Evolutionary conservation across 257 asterid species (phyloP).

Genomic region (Solanum clarkiae): DNA sequence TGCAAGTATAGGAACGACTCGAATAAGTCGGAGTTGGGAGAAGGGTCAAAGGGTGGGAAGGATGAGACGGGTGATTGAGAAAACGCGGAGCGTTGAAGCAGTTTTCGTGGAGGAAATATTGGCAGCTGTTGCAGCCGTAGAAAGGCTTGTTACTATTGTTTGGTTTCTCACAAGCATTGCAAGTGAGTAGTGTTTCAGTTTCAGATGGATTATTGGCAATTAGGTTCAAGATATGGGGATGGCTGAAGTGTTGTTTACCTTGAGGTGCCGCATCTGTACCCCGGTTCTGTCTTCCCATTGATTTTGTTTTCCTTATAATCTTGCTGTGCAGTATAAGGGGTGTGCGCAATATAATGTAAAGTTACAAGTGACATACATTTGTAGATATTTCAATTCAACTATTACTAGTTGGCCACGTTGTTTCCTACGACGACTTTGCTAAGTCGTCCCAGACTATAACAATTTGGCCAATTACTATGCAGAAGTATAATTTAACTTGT

Average conservation of each 20-base stretch:
- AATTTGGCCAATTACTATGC: background rate
- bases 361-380: background rate
- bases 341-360: background rate
- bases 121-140: slow-evolving; percentile 19
- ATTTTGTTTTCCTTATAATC: background rate
- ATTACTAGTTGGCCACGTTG: background rate
- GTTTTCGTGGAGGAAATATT: slow-evolving; percentile 16
- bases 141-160: background rate
- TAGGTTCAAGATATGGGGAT: slow-evolving; percentile 10
- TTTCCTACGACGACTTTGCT: background rate
- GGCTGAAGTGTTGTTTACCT: slow-evolving; percentile 22
- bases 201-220: background rate
- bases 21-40: slow-evolving; percentile 15
- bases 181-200: slow-evolving; percentile 4
- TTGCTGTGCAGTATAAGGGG: background rate
- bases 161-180: slow-evolving; percentile 11
- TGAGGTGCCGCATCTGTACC: background rate
- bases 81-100: slow-evolving; percentile 24
- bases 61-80: slow-evolving; percentile 18
- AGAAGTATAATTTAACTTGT: background rate
- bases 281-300: background rate
- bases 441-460: background rate
- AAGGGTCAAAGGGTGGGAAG: slow-evolving; percentile 19
- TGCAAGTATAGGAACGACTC: slow-evolving; percentile 1
- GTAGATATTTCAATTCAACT: background rate